These are phyloP conservation scores for Zygosaccharomyces sapae DNA, from an alignment of 1,139 yeast genomes.

Conservation along the genomic window DNA sequence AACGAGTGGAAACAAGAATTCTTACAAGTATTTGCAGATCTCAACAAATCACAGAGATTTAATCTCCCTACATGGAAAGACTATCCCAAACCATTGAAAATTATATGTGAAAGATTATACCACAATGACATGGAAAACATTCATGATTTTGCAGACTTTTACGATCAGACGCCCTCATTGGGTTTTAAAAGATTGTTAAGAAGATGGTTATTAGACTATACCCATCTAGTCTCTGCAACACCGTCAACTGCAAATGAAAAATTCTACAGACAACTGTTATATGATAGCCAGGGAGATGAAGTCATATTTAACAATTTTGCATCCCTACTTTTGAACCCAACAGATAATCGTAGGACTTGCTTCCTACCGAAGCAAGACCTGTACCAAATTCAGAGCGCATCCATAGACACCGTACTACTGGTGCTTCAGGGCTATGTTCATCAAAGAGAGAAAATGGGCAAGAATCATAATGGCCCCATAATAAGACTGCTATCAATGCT, in stretches of 20 bases:
- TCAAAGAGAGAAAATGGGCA: slow-evolving; percentile 12
- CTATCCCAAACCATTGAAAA: slow-evolving; percentile 22
- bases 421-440: slow-evolving; percentile 19
- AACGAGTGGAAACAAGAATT: slow-evolving; percentile 25
- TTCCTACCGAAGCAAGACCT: slow-evolving; percentile 14
- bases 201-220: slow-evolving; percentile 30
- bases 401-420: slow-evolving; percentile 17
- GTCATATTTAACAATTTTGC: slow-evolving; percentile 22
- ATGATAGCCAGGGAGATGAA: slow-evolving; percentile 21
- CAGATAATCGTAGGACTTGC: slow-evolving; percentile 14
- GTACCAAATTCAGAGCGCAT: slow-evolving; percentile 12
- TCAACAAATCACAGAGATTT: slow-evolving; percentile 24
- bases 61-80: slow-evolving; percentile 28
- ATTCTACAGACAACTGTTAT: slow-evolving; percentile 21
- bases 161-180: slow-evolving; percentile 15
- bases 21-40: slow-evolving; percentile 14
- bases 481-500: slow-evolving; percentile 24
- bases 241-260: slow-evolving; percentile 16
- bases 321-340: slow-evolving; percentile 23
- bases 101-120: slow-evolving; percentile 21
- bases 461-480: slow-evolving; percentile 19
- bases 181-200: slow-evolving; percentile 24
- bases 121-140: slow-evolving; percentile 22
- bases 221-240: slow-evolving; percentile 15
- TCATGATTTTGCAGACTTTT: slow-evolving; percentile 25